Evolutionary conservation across 306 rosid species (phyloP), one percentile per base, ranked within the genome.

Genomic region (Abrus precatorius): DNA sequence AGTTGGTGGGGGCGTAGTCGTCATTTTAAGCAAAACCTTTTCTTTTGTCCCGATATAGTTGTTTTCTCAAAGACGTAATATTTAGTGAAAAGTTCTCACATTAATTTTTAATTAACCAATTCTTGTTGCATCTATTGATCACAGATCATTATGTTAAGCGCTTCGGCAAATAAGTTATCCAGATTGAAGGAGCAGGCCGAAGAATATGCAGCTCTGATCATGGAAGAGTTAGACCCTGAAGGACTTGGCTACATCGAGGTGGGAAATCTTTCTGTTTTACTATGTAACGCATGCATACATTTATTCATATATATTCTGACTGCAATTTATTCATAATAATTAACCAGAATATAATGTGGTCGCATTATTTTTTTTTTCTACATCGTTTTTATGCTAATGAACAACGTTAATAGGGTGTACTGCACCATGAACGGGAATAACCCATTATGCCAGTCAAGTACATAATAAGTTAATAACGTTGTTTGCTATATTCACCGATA

Each of bases 211-310:
- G 98, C 99, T 76, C 82, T 95, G 4, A 95, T 95, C 59, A 95
- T 95, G 99, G 99, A 95, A 84, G 99, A 95, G 83, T 84, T 95
- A 76, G 99, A 95, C 87, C 99, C 99, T 4, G 99, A 95, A 85
- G 69, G 92, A 75, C 90, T 95, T 72, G 99, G 99, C 83, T 95
- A 93, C 79, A 93, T 95, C 55, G 99, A 95, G 99, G 99, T 94
- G 49, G 72, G 86, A 78, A 62, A 29, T 76, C 3, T 36, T 32
- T 52, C 3, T 67, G 27, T 10, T 6, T 57, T 59, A 56, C 9
- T 64, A 34, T 61, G 20, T 48, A 28, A 28, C 79, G 3, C 85
- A 74, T 65, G 59, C 57, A 69, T 69, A 30, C 11, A 44, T 11
- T 29, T 20, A 3, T 6, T 50, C 27, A 13, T 5, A 13, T 5